Conservation (phyloP, 352 stramenopile genomes). For the Globisporangium irregulare region DNA sequence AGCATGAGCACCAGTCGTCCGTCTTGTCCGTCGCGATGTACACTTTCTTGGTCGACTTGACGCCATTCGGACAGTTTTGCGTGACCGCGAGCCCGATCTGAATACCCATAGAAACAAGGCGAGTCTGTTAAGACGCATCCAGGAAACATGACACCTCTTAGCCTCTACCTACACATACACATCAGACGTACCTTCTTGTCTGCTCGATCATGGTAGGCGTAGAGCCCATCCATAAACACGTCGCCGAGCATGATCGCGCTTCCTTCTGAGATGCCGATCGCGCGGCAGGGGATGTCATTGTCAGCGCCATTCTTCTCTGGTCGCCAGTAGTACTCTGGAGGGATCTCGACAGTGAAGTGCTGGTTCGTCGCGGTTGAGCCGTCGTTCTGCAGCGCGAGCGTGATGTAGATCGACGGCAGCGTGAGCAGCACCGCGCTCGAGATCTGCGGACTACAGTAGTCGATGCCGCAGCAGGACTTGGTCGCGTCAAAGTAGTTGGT, state of each 20-base stretch:
- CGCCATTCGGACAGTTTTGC: constrained; percentile 73
- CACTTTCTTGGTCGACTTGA: constrained; percentile 75
- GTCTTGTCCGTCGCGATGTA: constrained; percentile 34
- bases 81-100: constrained; percentile 64
- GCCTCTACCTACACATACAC: background rate
- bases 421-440: constrained; percentile 45
- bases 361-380: constrained; percentile 40
- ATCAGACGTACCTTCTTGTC: constrained; percentile 30
- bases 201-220: constrained; percentile 68
- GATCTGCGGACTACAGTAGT: constrained; percentile 69
- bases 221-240: constrained; percentile 86
- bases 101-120: background rate
- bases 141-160: too few species aligned
- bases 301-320: constrained; percentile 73
- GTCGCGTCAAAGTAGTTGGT: constrained; percentile 68
- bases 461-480: constrained; percentile 60
- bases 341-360: constrained; percentile 78
- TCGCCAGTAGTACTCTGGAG: constrained; percentile 80
- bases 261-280: constrained; percentile 76
- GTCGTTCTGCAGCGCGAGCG: constrained; percentile 57
- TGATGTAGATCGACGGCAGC: constrained; percentile 77
- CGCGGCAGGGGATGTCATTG: constrained; percentile 50
- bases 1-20: constrained; percentile 67
- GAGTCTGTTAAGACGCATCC: background rate
- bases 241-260: constrained; percentile 66